Conservation (phyloP, 192 early-diverging fungal genomes). For the Backusella macrospora region DNA sequence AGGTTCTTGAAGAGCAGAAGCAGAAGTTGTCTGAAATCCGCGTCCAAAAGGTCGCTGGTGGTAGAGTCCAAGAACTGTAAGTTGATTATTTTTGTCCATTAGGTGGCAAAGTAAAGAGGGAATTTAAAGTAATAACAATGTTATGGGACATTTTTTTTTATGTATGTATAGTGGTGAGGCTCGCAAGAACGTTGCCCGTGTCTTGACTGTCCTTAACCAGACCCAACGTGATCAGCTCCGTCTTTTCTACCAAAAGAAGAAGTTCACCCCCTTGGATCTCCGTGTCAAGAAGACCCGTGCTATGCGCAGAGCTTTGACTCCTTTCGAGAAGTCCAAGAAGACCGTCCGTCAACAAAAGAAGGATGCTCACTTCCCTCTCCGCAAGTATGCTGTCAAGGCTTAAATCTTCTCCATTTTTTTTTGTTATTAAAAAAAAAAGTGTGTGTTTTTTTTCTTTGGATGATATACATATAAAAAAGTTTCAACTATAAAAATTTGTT, state of each 20-base stretch:
- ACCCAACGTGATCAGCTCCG: conserved; percentile 89
- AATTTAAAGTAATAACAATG: too few relatives aligned
- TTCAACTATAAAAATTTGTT: too few relatives aligned
- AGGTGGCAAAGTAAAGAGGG: not conserved
- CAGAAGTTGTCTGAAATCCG: conserved; percentile 91
- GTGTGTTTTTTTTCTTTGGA: too few relatives aligned
- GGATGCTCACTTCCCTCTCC: conserved; percentile 85
- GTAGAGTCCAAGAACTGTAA: conserved; percentile 21
- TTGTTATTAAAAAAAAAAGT: conserved; percentile 4
- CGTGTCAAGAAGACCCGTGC: conserved; percentile 99
- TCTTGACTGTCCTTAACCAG: conserved; percentile 95
- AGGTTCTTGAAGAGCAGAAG: conserved; percentile 94
- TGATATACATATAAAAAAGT: too few relatives aligned
- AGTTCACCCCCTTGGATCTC: conserved; percentile 95
- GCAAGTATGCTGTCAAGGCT: conserved; percentile 91
- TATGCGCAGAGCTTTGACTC: conserved; percentile 92
- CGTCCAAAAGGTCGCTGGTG: conserved; percentile 81
- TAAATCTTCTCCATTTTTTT: conserved; percentile 46
- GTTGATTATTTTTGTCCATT: conserved; percentile 33
- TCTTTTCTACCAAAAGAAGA: conserved; percentile 92
- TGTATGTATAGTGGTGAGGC: conserved; percentile 63
- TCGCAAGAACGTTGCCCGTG: conserved; percentile 93
- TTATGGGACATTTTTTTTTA: too few relatives aligned
- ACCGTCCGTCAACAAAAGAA: conserved; percentile 91
- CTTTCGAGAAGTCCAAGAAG: conserved; percentile 76